Base-by-base conservation (phyloP, 1,139 yeast species). In the Protomyces inundatus region DNA sequence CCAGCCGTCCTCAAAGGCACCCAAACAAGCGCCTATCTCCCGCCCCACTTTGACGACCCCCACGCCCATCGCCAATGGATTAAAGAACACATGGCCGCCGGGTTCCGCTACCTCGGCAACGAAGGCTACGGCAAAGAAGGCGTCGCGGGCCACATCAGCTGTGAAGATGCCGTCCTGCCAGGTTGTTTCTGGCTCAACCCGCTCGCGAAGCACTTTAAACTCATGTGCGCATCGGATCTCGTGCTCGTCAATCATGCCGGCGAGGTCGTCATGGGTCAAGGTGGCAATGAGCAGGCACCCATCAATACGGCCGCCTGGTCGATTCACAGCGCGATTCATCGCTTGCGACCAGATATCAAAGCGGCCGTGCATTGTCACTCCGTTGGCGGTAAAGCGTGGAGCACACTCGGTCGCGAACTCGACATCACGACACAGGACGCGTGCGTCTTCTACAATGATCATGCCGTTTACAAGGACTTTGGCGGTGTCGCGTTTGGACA, bases 341-440 rank as follows among this genome's bases (percentile, higher is more conserved):
- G 80, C 72, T 87, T 88, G 6, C 80, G 95, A 67, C 93, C 91
- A 1, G 91, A 88, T 69, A 85, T 88, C 23, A 78, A 84, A 69
- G 93, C 95, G 30, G 95, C 95, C 2, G 86, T 93, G 71, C 95
- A 88, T 73, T 81, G 90, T 6, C 95, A 88, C 70, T 85, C 91
- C 2, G 76, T 81, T 42, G 81, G 83, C 71, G 95, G 95, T 60
- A 86, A 86, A 72, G 87, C 95, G 0, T 88, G 83, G 75, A 82
- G 88, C 10, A 79, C 87, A 0, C 84, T 87, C 71, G 93, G 90
- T 35, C 81, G 80, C 69, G 84, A 84, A 14, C 77, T 88, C 69
- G 90, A 86, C 66, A 88, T 88, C 95, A 74, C 88, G 69, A 87
- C 85, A 76, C 95, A 88, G 76, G 95, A 88, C 71, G 87, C 79